These are phyloP conservation scores for Austroboletus niveus DNA, from an alignment of 1,284 basidiomycete species.

Conservation along the genomic window DNA sequence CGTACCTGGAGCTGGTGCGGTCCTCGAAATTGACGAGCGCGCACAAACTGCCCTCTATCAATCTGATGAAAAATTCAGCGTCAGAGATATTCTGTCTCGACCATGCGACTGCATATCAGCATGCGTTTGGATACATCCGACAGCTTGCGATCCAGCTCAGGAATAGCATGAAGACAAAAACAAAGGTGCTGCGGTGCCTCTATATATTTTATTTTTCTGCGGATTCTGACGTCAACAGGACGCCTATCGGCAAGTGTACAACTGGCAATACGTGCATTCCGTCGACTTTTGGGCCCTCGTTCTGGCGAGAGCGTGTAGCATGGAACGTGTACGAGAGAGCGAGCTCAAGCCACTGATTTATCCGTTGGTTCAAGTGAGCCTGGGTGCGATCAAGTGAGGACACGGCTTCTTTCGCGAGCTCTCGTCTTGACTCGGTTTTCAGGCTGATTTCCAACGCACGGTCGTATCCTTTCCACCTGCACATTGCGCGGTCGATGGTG, in stretches of 20 bases:
- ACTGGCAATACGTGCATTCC: conserved; percentile 97
- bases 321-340: conserved; percentile 62
- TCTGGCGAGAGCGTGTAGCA: conserved; percentile 77
- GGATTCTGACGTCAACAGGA: conserved; percentile 50
- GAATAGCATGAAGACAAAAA: conserved; percentile 87
- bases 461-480: conserved; percentile 80
- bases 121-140: conserved; percentile 95
- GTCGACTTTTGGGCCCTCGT: conserved; percentile 97
- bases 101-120: conserved; percentile 80
- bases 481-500: conserved; percentile 70
- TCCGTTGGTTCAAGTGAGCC: conserved; percentile 91
- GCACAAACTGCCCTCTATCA: conserved; percentile 91
- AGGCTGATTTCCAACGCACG: conserved; percentile 83
- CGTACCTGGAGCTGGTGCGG: conserved; percentile 83
- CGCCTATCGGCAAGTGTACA: conserved; percentile 90
- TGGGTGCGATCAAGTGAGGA: conserved; percentile 87
- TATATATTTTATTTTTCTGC: conserved; percentile 12
- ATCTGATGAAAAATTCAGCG: conserved; percentile 97
- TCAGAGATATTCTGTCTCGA: conserved; percentile 87
- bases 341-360: conserved; percentile 89
- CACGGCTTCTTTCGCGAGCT: background rate
- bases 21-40: conserved; percentile 80
- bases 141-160: conserved; percentile 93
- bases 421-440: conserved; percentile 1
- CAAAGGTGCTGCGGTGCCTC: conserved; percentile 54